These are phyloP conservation scores for Tubosaeta sp. DNA, from an alignment of 768 basidiomycete species.

Conservation along the genomic window DNA sequence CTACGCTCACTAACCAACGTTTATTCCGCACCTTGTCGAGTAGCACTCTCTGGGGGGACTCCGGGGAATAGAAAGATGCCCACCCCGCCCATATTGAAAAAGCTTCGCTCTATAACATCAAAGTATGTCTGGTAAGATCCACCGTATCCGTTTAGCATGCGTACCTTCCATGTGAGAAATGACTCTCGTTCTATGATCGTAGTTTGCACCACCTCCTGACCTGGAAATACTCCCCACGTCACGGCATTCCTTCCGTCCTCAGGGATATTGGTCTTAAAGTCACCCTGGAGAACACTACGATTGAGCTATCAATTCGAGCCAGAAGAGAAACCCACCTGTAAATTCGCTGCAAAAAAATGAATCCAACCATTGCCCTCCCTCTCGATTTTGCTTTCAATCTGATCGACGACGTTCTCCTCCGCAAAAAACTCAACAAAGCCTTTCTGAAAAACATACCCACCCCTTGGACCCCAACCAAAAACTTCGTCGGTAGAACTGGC, in stretches of 20 bases:
- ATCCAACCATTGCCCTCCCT: constrained; percentile 61
- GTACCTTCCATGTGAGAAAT: constrained; percentile 95
- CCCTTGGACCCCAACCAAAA: constrained; percentile 91
- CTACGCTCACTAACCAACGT: constrained; percentile 87
- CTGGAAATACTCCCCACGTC: constrained; percentile 98
- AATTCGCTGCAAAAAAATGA: constrained; percentile 83
- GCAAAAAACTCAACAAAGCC: constrained; percentile 97
- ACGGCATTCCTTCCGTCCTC: constrained; percentile 87
- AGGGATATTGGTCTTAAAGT: constrained; percentile 73
- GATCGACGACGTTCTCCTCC: constrained; percentile 50
- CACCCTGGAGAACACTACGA: constrained; percentile 47
- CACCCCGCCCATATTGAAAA: constrained; percentile 96
- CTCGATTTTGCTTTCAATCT: constrained; percentile 54
- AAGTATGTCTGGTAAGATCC: constrained; percentile 2
- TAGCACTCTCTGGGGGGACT: constrained; percentile 65
- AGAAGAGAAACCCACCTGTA: constrained; percentile 44
- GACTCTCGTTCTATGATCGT: constrained; percentile 96
- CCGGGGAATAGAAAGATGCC: constrained; percentile 81
- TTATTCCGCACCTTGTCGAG: constrained; percentile 66
- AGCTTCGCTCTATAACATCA: constrained; percentile 73
- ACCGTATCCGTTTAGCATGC: constrained; percentile 11
- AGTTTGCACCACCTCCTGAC: constrained; percentile 92
- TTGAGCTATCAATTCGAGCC: neutral
- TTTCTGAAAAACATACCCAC: constrained; percentile 97
- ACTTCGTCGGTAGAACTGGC: constrained; percentile 66